Evolutionary conservation across 192 early-diverging fungal genomes (phyloP), one percentile per base, ranked within the genome.

Genomic region (Coemansia sp.): DNA sequence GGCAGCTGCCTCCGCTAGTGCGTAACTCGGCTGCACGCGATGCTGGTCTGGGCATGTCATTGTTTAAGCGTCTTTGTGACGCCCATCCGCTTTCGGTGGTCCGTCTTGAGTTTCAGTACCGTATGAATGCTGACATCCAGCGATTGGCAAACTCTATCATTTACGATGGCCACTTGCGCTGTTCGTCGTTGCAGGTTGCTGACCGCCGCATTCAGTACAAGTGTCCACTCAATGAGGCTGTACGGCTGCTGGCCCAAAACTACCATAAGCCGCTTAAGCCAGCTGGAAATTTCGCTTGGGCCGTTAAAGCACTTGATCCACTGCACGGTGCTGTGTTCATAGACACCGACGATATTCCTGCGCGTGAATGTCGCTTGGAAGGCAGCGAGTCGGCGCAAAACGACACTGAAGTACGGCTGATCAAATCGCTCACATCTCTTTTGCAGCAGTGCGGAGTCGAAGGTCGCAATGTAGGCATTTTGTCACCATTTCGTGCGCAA

Each of bases 101-200:
- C 9, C 82, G 72, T 26, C 72, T 98, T 23, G 79, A 84, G 50
- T 81, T 84, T 51, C 96, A 98, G 60, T 98, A 96, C 58, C 87
- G 96, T 17, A 96, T 98, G 96, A 92, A 88, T 67, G 61, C 80
- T 16, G 93, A 93, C 28, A 90, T 98, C 37, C 93, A 96, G 90
- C 61, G 70, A 14, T 68, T 96, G 5, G 83, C 88, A 11, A 98
- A 96, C 62, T 66, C 72, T 10, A 65, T 96, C 3, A 85, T 96
- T 10, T 98, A 98, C 56, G 81, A 88, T 62, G 70, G 85, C 40
- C 80, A 87, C 31, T 66, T 98, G 48, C 64, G 75, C 21, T 94
- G 91, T 56, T 94, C 91, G 7, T 86, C 78, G 10, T 57, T 60
- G 15, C 58, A 55, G 0, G 80, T 93, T 10, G 92, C 89, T 5